Base-by-base conservation (phyloP, 2,329 filamentous ascomycete species). In the Fusarium secorum region DNA sequence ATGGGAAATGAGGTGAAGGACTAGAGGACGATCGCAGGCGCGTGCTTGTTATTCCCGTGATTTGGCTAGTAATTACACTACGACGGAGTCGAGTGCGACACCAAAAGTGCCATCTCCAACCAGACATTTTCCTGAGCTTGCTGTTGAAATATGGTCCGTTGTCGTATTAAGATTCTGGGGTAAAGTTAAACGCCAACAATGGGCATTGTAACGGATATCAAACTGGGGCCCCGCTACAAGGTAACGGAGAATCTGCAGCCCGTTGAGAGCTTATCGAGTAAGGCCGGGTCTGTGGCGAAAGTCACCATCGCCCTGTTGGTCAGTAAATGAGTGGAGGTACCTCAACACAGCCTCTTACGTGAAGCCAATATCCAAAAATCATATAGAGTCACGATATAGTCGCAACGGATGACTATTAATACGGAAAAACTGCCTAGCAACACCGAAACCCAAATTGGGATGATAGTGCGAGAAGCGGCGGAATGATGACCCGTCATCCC, bases 401-500 rank as follows among this genome's bases (percentile, higher is more conserved):
- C 36, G n/a, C n/a, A 42, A 30, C 17, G 11, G 11, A 26, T 20
- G 17, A 26, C 22, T 5, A 11, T 14, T 11, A 51, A 24, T 32
- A 22, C 2, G 8, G 17, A 32, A 42, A 42, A 30, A 54, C n/a
- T 15, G 35, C 20, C 51, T 46, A 46, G 36, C n/a, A 46, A 22
- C 30, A 48, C 49, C 45, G 42, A 55, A 39, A 36, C 46, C 36
- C 28, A 45, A 66, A 66, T 22, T 61, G 70, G 73, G 66, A 75
- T 67, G 46, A 72, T 64, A 51, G 33, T 45, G 70, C 69, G 71
- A 76, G 71, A 61, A 33, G 60, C 78, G 78, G 78, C 58, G 63
- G 63, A 78, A 78, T 76, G 70, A 78, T 79, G 75, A 72, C 71
- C 78, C 78, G 78, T 60, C 51, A 66, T 52, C 39, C 51, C 58